Conservation (phyloP, 805 yeast genomes). For the Saturnispora silvae region DNA sequence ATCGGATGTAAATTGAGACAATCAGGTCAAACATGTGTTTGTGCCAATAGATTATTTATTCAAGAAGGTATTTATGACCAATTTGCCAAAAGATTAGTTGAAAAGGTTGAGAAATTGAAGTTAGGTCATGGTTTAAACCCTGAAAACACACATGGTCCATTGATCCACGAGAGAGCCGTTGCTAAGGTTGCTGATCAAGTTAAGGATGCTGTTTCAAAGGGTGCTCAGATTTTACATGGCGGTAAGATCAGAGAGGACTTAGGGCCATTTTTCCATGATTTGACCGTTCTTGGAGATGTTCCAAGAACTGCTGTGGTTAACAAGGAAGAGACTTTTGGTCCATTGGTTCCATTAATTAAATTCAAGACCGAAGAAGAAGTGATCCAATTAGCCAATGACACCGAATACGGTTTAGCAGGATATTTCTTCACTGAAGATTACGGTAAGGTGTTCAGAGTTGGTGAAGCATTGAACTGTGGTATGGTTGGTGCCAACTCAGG, state of each 20-base stretch:
- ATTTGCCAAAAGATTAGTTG: conserved; percentile 49
- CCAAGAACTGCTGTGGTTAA: conserved; percentile 56
- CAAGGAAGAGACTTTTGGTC: conserved; percentile 81
- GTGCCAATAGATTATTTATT: conserved; percentile 84
- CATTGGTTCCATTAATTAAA: conserved; percentile 76
- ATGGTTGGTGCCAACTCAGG: conserved; percentile 87
- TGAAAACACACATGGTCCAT: conserved; percentile 82
- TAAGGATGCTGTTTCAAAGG: conserved; percentile 69
- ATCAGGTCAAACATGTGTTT: conserved; percentile 94
- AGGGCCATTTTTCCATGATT: conserved; percentile 47
- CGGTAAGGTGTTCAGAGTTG: conserved; percentile 66
- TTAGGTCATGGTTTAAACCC: conserved; percentile 76
- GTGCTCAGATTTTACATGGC: conserved; percentile 67
- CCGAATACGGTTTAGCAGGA: conserved; percentile 81
- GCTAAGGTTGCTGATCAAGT: conserved; percentile 70
- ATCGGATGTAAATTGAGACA: conserved; percentile 81
- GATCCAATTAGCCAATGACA: conserved; percentile 65
- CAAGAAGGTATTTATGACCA: conserved; percentile 79
- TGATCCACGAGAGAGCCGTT: conserved; percentile 71
- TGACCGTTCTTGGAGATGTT: conserved; percentile 65
- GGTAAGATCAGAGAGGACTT: conserved; percentile 34
- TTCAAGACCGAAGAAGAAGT: conserved; percentile 79
- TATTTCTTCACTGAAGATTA: conserved; percentile 72
- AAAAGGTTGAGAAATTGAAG: conserved; percentile 45
- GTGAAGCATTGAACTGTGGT: conserved; percentile 72